Evolutionary conservation across 805 yeast species (phyloP).

Genomic region (Groenewaldozyma tartarivorans): DNA sequence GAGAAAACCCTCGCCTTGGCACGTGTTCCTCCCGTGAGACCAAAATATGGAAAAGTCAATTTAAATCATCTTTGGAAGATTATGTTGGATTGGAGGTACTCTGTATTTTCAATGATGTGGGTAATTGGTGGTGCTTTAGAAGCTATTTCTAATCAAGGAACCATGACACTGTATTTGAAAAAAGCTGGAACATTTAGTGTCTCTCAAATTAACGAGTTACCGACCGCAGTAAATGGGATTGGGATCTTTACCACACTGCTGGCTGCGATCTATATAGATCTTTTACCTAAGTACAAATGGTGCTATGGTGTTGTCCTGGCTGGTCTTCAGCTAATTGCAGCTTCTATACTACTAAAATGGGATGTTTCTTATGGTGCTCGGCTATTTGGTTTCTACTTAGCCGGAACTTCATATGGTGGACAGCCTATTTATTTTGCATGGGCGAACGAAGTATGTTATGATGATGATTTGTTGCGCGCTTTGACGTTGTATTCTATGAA

Average conservation of each 20-base stretch:
- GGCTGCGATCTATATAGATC: slow-evolving; percentile 5
- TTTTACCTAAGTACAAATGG: slow-evolving; percentile 5
- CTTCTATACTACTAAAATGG: slow-evolving; percentile 4
- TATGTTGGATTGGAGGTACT: slow-evolving; percentile 3
- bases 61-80: background rate
- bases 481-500: slow-evolving; percentile 2
- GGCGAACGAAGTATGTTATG: slow-evolving; percentile 7
- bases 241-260: slow-evolving; percentile 6
- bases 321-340: slow-evolving; percentile 6
- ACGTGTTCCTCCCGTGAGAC: background rate
- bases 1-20: slow-evolving; percentile 20
- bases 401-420: slow-evolving; percentile 6
- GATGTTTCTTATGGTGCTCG: slow-evolving; percentile 1
- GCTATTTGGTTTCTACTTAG: slow-evolving; percentile 7
- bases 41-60: slow-evolving; percentile 1
- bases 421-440: slow-evolving; percentile 8
- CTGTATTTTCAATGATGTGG: background rate
- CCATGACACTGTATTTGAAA: slow-evolving; percentile 46
- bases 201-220: slow-evolving; percentile 9
- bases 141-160: background rate
- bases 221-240: slow-evolving; percentile 10
- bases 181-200: slow-evolving; percentile 26
- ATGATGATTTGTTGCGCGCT: slow-evolving; percentile 1
- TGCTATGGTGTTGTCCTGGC: slow-evolving; percentile 2
- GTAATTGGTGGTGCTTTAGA: slow-evolving; percentile 1